Percentiles rank a stretch among this genome's conserved stretches.
Evolutionary conservation across 1,284 basidiomycete genomes (phyloP).

Genomic region (Xerocomus cyaneibrunnescens): DNA sequence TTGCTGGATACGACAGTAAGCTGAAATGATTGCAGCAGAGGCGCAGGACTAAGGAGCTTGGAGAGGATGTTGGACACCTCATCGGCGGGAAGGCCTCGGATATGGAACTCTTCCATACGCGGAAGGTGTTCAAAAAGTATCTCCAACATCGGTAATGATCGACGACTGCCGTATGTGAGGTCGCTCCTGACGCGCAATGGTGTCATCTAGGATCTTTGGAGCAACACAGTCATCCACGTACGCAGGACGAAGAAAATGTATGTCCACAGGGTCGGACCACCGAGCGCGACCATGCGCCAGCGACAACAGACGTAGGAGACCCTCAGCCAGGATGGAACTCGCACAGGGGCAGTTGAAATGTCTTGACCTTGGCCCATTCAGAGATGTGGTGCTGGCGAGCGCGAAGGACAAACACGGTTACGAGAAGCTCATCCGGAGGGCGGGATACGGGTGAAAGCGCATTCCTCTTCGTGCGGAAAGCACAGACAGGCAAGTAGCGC

Average conservation of each 20-base stretch:
- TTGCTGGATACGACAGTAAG: neutral
- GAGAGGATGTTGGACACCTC: neutral
- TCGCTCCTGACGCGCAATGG: constrained; percentile 24
- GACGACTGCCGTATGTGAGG: constrained; percentile 4
- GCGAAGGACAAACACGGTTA: constrained; percentile 1
- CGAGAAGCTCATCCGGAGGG: constrained; percentile 12
- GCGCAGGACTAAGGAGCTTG: neutral
- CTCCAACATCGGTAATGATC: neutral
- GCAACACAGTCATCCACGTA: neutral
- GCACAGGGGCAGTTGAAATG: neutral
- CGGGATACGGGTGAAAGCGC: constrained; percentile 7
- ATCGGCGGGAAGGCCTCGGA: neutral
- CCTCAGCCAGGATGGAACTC: neutral
- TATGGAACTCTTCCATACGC: constrained; percentile 1
- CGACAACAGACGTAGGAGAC: constrained; percentile 19
- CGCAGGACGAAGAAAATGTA: constrained; percentile 20
- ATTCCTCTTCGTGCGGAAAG: constrained; percentile 2
- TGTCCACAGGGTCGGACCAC: constrained; percentile 32
- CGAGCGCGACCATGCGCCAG: constrained; percentile 34
- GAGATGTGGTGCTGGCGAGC: neutral
- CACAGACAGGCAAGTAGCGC: neutral
- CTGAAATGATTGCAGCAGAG: constrained; percentile 1
- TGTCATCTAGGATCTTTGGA: neutral
- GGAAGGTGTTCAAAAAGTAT: constrained; percentile 2
- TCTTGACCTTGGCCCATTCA: neutral